Evolutionary conservation across 306 rosid species (phyloP), one percentile per base, ranked within the genome.

Genomic region (Bauhinia variegata): DNA sequence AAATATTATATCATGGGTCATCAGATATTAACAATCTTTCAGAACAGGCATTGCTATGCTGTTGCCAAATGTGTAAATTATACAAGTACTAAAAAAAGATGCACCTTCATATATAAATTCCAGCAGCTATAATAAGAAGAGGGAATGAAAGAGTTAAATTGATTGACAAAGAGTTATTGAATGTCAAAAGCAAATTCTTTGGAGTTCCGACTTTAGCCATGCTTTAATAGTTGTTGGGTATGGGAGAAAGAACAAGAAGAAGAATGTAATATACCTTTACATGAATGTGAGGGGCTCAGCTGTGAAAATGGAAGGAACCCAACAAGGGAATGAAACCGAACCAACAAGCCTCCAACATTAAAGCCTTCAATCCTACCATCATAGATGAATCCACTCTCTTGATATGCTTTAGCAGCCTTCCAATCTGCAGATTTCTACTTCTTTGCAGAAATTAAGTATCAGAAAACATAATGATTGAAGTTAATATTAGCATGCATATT

Each of bases 341-440:
- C 36, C 19, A 81, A 75, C 42, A 92, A 63, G 62, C 98, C 98
- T 65, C 98, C 98, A 52, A 76, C 47, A 30, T 92, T 92, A 59
- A 62, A 77, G 19, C 86, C 88, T 80, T 89, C 96, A 77, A 92
- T 70, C 81, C 89, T 82, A 7, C 93, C 96, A 63, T 86, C 79
- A 34, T 73, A 88, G 48, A 88, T 65, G 75, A 79, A 68, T 56
- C 88, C 88, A 65, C 83, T 79, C 5, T 84, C 95, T 60, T 39
- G 67, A 71, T 82, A 86, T 54, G 74, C 72, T 67, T 54, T 86
- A 47, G 93, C 98, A 68, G 82, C 79, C 77, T 89, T 83, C 98
- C 96, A 92, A 84, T 87, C 96, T 65, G 84, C 87, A 77, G 95
- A 89, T 79, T 74, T 88, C 96, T 86, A 89, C 87, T 80, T 84